A percentile compares a stretch with the other conserved stretches of the same genome.
phyloP scores from a whole-genome alignment of 371 early-diverging fungal genomes.

The Lichtheimia hyalospora region DNA sequence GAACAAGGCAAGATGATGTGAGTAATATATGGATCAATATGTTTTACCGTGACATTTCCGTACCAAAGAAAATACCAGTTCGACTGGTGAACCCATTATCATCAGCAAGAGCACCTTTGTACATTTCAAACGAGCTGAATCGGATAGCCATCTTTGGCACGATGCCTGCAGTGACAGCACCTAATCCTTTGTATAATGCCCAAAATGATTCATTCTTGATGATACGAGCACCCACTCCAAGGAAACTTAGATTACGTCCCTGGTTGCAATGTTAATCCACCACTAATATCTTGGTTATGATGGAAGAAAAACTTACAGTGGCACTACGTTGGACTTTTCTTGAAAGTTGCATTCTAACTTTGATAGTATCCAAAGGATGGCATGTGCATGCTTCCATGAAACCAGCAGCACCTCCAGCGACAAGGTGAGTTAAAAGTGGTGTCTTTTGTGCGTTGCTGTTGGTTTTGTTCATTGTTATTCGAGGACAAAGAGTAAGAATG shows the following conservation, averaged over 20 bases:
- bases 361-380: constrained; percentile 98
- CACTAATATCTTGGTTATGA: background rate
- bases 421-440: constrained; percentile 66
- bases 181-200: constrained; percentile 96
- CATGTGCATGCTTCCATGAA: constrained; percentile 91
- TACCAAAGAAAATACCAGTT: constrained; percentile 81
- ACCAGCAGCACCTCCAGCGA: constrained; percentile 94
- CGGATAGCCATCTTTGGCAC: constrained; percentile 99
- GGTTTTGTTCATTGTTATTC: constrained; percentile 22
- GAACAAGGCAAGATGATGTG: too few species aligned
- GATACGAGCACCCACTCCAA: constrained; percentile 84
- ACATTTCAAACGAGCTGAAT: constrained; percentile 94
- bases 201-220: constrained; percentile 86
- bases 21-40: too few species aligned
- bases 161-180: constrained; percentile 95
- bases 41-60: too few species aligned
- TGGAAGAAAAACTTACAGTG: constrained; percentile 26
- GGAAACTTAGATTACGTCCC: constrained; percentile 63
- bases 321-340: constrained; percentile 47
- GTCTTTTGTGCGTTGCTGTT: constrained; percentile 37
- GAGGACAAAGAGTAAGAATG: constrained; percentile 6
- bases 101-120: constrained; percentile 84
- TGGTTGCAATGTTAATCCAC: background rate
- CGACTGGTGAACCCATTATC: constrained; percentile 69
- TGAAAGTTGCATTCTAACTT: constrained; percentile 90